A percentile compares a stretch with the other conserved stretches of the same genome.
Evolutionary conservation across 75 land plant genomes (phyloP).

Genomic region (Sequoiadendron giganteum): DNA sequence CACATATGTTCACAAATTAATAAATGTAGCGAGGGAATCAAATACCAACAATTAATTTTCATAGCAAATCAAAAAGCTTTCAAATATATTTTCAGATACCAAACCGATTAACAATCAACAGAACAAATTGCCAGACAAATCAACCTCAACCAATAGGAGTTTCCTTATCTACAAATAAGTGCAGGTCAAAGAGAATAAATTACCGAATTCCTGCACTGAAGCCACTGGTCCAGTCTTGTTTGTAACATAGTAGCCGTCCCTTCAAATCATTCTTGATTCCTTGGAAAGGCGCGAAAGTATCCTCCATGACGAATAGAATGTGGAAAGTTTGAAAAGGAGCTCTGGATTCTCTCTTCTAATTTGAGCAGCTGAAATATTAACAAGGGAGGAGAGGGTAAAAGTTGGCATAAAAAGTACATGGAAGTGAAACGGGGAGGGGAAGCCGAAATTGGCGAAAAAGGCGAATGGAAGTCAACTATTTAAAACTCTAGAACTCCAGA

Average conservation of each 20-base stretch:
- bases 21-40: not conserved
- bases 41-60: not conserved
- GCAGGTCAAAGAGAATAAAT: not conserved
- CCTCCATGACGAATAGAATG: conserved; percentile 12
- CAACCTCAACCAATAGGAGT: not conserved
- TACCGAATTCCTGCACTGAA: conserved; percentile 50
- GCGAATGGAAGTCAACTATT: too few relatives aligned
- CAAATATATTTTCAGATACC: not conserved
- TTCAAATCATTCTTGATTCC: conserved; percentile 42
- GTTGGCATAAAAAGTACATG: not conserved
- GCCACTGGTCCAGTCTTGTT: conserved; percentile 50
- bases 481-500: too few relatives aligned
- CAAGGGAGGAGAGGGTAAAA: not conserved
- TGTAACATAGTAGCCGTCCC: conserved; percentile 40
- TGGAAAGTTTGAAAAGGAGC: not conserved
- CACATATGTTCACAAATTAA: not conserved
- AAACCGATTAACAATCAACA: not conserved
- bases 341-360: not conserved
- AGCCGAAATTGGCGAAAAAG: too few relatives aligned
- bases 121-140: not conserved
- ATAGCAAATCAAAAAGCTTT: not conserved
- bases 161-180: not conserved
- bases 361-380: not conserved
- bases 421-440: not conserved
- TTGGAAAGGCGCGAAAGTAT: conserved; percentile 35